phyloP scores from a whole-genome alignment of 257 asterid genomes.

The Eucommia ulmoides region DNA sequence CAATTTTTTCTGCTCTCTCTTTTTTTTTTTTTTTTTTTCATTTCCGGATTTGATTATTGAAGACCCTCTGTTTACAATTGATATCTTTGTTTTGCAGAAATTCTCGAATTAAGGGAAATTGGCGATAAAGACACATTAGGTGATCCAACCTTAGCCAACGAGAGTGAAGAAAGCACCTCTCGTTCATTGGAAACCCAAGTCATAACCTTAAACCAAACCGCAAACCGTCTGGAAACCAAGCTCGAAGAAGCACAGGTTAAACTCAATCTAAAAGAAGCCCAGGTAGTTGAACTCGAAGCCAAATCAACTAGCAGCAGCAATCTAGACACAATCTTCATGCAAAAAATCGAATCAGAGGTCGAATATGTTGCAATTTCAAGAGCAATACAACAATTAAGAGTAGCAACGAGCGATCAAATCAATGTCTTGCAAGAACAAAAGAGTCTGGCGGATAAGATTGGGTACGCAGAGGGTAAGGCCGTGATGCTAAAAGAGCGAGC shows the following conservation, averaged over 20 bases:
- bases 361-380: slow-evolving; percentile 38
- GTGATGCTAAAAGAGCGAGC: not conserved
- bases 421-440: slow-evolving; percentile 37
- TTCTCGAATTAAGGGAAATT: slow-evolving; percentile 14
- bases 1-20: not conserved
- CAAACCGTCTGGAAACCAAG: slow-evolving; percentile 11
- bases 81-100: slow-evolving; percentile 7
- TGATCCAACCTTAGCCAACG: slow-evolving; percentile 16
- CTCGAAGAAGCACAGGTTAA: slow-evolving; percentile 17
- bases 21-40: not conserved
- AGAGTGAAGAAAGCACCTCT: slow-evolving; percentile 10
- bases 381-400: slow-evolving; percentile 31
- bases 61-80: slow-evolving; percentile 12
- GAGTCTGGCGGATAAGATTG: slow-evolving; percentile 12
- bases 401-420: slow-evolving; percentile 33
- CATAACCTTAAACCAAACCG: slow-evolving; percentile 12
- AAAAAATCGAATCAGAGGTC: slow-evolving; percentile 69
- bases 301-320: slow-evolving; percentile 7
- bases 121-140: no score
- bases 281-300: slow-evolving; percentile 18
- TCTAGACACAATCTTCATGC: slow-evolving; percentile 45
- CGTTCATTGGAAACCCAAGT: slow-evolving; percentile 25
- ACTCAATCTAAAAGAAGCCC: slow-evolving; percentile 18
- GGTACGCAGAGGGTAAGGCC: not conserved
- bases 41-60: slow-evolving; percentile 19